phyloP scores from a whole-genome alignment of 2,329 filamentous ascomycete species.

The Teratosphaeria epicoccoides region DNA sequence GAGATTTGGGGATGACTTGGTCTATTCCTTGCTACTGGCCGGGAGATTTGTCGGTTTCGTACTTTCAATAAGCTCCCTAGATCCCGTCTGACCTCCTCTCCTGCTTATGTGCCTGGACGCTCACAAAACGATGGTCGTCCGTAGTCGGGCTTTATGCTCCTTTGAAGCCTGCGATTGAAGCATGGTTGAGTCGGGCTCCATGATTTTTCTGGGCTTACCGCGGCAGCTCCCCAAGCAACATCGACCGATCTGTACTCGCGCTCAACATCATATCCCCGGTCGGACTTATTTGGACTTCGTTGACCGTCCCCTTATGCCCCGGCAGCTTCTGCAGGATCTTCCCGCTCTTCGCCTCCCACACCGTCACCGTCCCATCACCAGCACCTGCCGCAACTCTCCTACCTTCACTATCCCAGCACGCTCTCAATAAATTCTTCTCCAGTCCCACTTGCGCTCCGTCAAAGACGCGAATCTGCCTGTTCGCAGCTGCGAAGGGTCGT shows the following conservation, averaged over 20 bases:
- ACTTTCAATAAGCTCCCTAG: no score
- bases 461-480: slow-evolving; percentile 76
- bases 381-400: slow-evolving; percentile 82
- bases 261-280: slow-evolving; percentile 58
- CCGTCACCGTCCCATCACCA: slow-evolving; percentile 78
- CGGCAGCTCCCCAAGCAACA: slow-evolving; percentile 26
- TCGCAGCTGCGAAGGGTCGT: slow-evolving; percentile 79
- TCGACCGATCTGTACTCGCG: slow-evolving; percentile 26
- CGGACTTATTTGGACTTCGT: slow-evolving; percentile 85
- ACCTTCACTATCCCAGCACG: slow-evolving; percentile 80
- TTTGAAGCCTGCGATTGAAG: no score
- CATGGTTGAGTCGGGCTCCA: no score
- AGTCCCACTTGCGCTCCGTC: slow-evolving; percentile 81
- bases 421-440: slow-evolving; percentile 83
- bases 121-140: no score
- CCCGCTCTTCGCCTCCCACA: slow-evolving; percentile 82
- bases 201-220: slow-evolving; percentile 3
- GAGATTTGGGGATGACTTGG: no score
- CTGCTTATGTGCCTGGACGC: no score
- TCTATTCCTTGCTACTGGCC: no score
- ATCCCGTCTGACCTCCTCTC: no score
- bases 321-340: slow-evolving; percentile 92
- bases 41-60: no score
- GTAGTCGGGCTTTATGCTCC: no score
- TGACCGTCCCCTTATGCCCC: slow-evolving; percentile 89